These are phyloP conservation scores for Pancytospora epiphaga DNA, from an alignment of 371 early-diverging fungal species.

Conservation along the genomic window DNA sequence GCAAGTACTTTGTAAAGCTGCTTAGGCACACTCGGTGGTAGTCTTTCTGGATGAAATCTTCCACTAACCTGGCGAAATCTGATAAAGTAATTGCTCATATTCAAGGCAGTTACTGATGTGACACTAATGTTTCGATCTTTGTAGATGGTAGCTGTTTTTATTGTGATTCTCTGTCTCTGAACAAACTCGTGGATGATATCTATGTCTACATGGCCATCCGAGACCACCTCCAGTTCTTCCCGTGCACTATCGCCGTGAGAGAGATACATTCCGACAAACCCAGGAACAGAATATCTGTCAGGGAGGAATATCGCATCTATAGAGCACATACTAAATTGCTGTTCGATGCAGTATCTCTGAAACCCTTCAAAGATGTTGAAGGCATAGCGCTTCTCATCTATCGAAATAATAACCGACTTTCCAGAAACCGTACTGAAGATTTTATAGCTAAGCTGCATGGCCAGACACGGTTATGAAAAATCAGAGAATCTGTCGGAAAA, in stretches of 20 bases:
- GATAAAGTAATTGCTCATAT: constrained; percentile 27
- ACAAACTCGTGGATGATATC: background rate
- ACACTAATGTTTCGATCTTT: constrained; percentile 23
- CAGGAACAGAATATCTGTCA: constrained; percentile 10
- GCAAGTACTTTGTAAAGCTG: constrained; percentile 21
- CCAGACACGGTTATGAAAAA: too few species aligned
- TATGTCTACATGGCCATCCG: background rate
- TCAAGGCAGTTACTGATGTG: background rate
- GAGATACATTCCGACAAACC: constrained; percentile 46
- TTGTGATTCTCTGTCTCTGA: constrained; percentile 7
- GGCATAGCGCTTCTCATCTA: constrained; percentile 37
- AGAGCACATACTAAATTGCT: constrained; percentile 10
- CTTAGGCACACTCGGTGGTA: constrained; percentile 41
- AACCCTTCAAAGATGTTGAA: constrained; percentile 57
- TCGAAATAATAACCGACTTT: constrained; percentile 29
- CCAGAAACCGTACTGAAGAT: constrained; percentile 17
- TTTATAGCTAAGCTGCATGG: background rate
- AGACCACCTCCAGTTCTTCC: constrained; percentile 19
- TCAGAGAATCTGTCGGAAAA: too few species aligned
- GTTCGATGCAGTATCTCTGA: constrained; percentile 53
- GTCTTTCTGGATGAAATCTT: constrained; percentile 32
- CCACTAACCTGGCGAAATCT: constrained; percentile 4
- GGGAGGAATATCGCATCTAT: constrained; percentile 42
- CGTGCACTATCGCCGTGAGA: constrained; percentile 33
- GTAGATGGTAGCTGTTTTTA: constrained; percentile 11